Base-by-base conservation (phyloP, 495 filamentous ascomycete species). In the Daldinia concentrica region DNA sequence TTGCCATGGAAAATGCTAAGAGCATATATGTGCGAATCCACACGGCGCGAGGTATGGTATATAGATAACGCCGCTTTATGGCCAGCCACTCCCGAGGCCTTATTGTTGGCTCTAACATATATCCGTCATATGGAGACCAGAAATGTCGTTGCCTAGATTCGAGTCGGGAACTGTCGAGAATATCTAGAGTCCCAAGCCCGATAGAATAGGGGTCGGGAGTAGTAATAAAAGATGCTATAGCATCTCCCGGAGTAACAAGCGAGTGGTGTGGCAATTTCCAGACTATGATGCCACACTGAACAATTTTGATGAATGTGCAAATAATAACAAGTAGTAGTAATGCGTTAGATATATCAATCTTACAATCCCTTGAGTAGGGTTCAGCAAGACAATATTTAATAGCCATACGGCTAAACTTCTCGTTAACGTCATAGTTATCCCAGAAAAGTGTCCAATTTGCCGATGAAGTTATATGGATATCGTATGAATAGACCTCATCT, bases 341-440 rank as follows among this genome's bases (percentile, higher is more conserved):
- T 27, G 32, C 7, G 48, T 67, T 67, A 4, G 57, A 61, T 41
- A 67, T 1, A 11, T 50, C 64, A 11, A 67, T 19, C 17, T 61
- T 45, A 27, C 64, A 67, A 17, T 0, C 3, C 26, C 1, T 41
- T n/a, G 43, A 27, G 1, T 34, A 14, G 51, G 58, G 58, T 22
- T 68, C 58, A 37, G 58, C 65, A 26, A 62, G 51, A 14, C 65
- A 68, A 30, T 68, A 57, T 19, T 37, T 57, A 4, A 68, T 50
- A 5, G 36, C 22, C 14, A 62, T 3, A n/a, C 1, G 0, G 3
- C n/a, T 43, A 17, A 17, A 19, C 15, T 19, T 43, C n/a, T 9
- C 15, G 6, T 43, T 43, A 15, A 15, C n/a, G n/a, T n/a, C n/a
- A n/a, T n/a, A n/a, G n/a, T n/a, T n/a, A n/a, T n/a, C n/a, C n/a